Evolutionary conservation across 1,284 basidiomycete genomes (phyloP).

Genomic region (Phellopilus nigrolimitatus): DNA sequence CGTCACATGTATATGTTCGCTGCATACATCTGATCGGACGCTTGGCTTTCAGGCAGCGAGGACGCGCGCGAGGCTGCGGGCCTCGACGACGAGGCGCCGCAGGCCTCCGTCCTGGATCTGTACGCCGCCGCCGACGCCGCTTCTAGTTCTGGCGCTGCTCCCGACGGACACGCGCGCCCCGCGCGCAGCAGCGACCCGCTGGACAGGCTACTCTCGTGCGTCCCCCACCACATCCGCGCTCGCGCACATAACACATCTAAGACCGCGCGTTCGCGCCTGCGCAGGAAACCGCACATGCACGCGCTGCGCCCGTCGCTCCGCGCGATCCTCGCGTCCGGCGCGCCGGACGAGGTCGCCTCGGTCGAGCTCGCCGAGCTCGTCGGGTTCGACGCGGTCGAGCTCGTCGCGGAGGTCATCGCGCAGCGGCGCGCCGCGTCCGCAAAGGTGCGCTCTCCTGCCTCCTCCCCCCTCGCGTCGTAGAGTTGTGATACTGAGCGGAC

Average conservation of each 20-base stretch:
- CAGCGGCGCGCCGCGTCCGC: conserved; percentile 3
- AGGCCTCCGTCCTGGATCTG: conserved; percentile 29
- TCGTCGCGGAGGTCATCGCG: conserved; percentile 42
- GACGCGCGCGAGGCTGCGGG: conserved; percentile 6
- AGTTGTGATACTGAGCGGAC: not conserved
- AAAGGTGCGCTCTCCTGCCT: conserved; percentile 1
- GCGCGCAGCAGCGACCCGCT: conserved; percentile 21
- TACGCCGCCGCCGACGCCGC: conserved; percentile 11
- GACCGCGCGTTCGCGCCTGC: conserved; percentile 2
- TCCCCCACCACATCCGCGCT: conserved; percentile 18
- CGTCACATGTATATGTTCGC: not conserved
- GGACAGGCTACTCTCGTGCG: conserved; percentile 32
- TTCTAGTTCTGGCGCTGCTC: not conserved
- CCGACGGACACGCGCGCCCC: too few relatives aligned
- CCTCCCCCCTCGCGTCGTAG: not conserved
- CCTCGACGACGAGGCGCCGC: conserved; percentile 21
- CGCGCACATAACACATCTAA: conserved; percentile 7
- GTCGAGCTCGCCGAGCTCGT: conserved; percentile 77
- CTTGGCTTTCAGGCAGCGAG: conserved; percentile 1
- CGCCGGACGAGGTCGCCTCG: conserved; percentile 68
- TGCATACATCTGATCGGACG: not conserved
- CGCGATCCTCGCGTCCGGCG: conserved; percentile 31
- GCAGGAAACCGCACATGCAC: conserved; percentile 32
- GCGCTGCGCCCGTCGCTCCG: conserved; percentile 29
- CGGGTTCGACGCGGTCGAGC: conserved; percentile 82